Percentiles rank a stretch among this genome's conserved stretches.
phyloP scores from a whole-genome alignment of 1,284 basidiomycete genomes.

The Leccinum subatratum region DNA sequence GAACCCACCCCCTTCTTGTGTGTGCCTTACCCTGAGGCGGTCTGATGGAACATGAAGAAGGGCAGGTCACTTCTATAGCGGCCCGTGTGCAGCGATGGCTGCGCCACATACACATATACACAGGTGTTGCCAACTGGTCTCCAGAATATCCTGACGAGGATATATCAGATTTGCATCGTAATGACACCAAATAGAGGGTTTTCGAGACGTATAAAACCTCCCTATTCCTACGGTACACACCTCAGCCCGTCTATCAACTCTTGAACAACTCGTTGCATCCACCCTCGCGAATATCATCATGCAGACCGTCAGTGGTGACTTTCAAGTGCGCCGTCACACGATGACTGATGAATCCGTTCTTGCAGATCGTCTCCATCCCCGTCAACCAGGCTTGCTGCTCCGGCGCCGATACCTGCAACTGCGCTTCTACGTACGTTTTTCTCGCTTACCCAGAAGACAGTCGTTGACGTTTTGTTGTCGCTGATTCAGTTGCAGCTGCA shows the following conservation, averaged over 20 bases:
- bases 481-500: constrained; percentile 21
- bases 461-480: constrained; percentile 5
- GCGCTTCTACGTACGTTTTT: constrained; percentile 13
- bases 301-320: constrained; percentile 21
- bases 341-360: background rate
- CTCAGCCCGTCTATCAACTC: background rate
- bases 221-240: background rate
- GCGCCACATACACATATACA: background rate
- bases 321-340: background rate
- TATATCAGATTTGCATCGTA: background rate
- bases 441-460: background rate
- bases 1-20: background rate
- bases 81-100: constrained; percentile 5
- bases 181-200: background rate
- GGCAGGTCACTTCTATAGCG: background rate
- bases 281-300: constrained; percentile 11
- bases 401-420: constrained; percentile 11
- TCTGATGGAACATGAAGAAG: background rate
- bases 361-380: constrained; percentile 20
- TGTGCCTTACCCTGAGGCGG: background rate
- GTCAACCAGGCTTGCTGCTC: constrained; percentile 28
- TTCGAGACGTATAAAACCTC: constrained; percentile 11
- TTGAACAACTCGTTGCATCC: constrained; percentile 1
- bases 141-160: background rate
- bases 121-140: background rate